Conservation (phyloP, 352 stramenopile genomes). For the Pythium grandisporangium region DNA sequence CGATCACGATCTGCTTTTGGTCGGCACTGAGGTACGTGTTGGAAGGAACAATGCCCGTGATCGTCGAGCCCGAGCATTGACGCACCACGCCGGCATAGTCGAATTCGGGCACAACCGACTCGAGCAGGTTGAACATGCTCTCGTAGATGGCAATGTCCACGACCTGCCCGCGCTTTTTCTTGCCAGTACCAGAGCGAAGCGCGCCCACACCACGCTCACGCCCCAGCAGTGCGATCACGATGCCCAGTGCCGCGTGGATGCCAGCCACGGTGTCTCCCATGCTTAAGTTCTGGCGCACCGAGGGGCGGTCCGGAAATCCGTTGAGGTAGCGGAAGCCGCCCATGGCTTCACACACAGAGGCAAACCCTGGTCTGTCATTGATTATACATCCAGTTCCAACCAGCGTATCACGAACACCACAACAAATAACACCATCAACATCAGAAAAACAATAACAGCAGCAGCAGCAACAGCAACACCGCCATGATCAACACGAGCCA, state of each 20-base stretch:
- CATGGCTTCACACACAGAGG: conserved; percentile 83
- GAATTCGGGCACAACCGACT: conserved; percentile 78
- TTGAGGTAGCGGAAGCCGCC: conserved; percentile 84
- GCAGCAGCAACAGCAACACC: too few relatives aligned
- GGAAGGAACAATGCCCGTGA: conserved; percentile 82
- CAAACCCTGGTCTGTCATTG: conserved; percentile 75
- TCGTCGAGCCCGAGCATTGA: conserved; percentile 79
- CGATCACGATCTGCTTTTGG: conserved; percentile 80
- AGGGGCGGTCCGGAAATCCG: conserved; percentile 69
- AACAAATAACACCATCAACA: too few relatives aligned
- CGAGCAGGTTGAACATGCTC: conserved; percentile 83
- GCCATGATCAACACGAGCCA: too few relatives aligned
- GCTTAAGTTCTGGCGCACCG: conserved; percentile 75
- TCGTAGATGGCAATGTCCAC: conserved; percentile 86
- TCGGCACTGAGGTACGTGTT: conserved; percentile 82
- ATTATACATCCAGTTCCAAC: too few relatives aligned
- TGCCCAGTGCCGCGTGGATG: conserved; percentile 75
- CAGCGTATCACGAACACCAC: too few relatives aligned
- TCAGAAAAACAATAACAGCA: conserved; percentile 1
- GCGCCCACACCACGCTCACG: conserved; percentile 35
- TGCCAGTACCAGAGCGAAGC: too few relatives aligned
- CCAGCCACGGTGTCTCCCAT: conserved; percentile 79
- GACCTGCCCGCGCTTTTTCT: conserved; percentile 56
- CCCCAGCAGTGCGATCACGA: conserved; percentile 70
- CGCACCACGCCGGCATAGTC: conserved; percentile 71